phyloP scores from a whole-genome alignment of 1,284 basidiomycete genomes.

The Sanghuangporus sanghuang region DNA sequence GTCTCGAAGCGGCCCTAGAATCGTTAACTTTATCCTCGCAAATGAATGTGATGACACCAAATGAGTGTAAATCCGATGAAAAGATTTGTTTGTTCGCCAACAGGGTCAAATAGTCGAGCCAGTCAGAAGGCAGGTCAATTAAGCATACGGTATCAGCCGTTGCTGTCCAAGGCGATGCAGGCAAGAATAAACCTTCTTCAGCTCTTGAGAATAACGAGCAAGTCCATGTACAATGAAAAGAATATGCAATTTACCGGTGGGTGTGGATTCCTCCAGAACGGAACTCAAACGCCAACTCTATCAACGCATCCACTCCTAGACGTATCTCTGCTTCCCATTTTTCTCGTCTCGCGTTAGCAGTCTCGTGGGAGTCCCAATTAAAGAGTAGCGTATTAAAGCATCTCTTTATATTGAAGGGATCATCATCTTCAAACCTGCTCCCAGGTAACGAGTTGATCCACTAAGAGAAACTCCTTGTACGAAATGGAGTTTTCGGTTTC shows the following conservation, averaged over 20 bases:
- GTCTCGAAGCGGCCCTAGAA: neutral
- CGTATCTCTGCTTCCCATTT: neutral
- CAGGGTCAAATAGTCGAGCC: neutral
- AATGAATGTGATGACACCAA: neutral
- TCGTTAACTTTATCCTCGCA: neutral
- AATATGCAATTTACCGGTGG: neutral
- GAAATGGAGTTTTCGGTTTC: neutral
- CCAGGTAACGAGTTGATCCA: neutral
- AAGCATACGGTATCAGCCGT: neutral
- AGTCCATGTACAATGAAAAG: neutral
- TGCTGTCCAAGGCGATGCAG: neutral
- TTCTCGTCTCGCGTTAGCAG: neutral
- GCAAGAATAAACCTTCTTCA: neutral
- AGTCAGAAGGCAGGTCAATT: neutral
- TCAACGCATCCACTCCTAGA: neutral
- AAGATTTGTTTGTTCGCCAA: neutral
- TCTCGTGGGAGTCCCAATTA: neutral
- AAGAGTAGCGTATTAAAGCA: neutral
- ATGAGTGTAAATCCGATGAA: neutral
- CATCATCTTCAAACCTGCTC: neutral
- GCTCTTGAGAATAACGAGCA: neutral
- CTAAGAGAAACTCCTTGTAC: neutral
- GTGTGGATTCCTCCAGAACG: neutral
- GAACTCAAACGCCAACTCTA: neutral
- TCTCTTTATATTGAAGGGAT: neutral